These are phyloP conservation scores for Dipsacomyces acuminosporus DNA, from an alignment of 371 early-diverging fungal species.

Conservation along the genomic window DNA sequence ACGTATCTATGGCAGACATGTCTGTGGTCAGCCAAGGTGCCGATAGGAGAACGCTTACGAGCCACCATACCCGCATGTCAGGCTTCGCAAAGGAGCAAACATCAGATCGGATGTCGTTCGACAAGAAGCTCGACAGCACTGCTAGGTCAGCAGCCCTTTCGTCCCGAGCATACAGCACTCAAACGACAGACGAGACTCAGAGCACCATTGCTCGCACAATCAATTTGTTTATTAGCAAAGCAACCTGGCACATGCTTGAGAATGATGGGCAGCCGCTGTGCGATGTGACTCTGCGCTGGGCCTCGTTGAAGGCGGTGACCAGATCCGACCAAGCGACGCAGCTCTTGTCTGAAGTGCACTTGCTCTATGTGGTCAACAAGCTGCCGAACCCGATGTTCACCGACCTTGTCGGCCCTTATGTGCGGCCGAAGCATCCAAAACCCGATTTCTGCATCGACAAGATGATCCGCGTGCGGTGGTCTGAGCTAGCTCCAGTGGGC, in stretches of 20 bases:
- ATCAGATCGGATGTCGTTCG: too few relatives aligned
- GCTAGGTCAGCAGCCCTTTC: too few relatives aligned
- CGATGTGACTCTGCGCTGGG: conserved; percentile 43
- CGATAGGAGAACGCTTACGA: too few relatives aligned
- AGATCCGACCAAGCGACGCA: conserved; percentile 50
- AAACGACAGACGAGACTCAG: conserved; percentile 8
- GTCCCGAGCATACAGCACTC: background rate
- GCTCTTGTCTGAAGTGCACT: conserved; percentile 64
- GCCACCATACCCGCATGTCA: too few relatives aligned
- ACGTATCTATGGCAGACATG: background rate
- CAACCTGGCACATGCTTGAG: conserved; percentile 49
- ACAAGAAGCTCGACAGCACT: too few relatives aligned
- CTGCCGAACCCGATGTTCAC: conserved; percentile 54
- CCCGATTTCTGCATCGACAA: conserved; percentile 68
- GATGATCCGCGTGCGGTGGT: conserved; percentile 74
- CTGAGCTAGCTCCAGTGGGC: conserved; percentile 75
- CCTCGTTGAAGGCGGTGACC: conserved; percentile 39
- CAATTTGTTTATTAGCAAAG: conserved; percentile 40
- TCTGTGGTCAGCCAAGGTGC: too few relatives aligned
- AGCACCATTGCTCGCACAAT: conserved; percentile 45
- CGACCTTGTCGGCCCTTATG: conserved; percentile 66
- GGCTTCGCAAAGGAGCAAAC: background rate
- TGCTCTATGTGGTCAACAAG: conserved; percentile 62
- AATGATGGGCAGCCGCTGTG: conserved; percentile 47
- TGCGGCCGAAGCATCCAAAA: conserved; percentile 42